These are phyloP conservation scores for Trichoderma sp. DNA, from an alignment of 2,329 filamentous ascomycete species.

Conservation along the genomic window DNA sequence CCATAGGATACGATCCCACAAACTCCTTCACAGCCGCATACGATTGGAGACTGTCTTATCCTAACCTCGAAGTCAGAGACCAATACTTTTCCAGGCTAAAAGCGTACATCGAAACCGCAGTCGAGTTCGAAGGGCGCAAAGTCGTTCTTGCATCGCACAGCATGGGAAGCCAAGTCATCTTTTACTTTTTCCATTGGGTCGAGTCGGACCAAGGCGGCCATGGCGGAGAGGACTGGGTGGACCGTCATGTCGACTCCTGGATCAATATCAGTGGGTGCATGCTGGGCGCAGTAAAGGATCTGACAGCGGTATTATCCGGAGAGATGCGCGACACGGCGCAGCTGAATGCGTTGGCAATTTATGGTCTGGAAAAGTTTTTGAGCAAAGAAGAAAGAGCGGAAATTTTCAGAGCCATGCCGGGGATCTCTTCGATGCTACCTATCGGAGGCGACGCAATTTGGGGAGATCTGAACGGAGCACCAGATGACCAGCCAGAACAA, in stretches of 20 bases:
- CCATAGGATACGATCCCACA: conserved; percentile 90
- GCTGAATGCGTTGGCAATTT: conserved; percentile 93
- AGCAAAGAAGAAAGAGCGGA: conserved; percentile 88
- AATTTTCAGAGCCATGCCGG: conserved; percentile 95
- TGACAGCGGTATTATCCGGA: conserved; percentile 88
- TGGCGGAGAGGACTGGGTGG: conserved; percentile 87
- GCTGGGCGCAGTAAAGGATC: conserved; percentile 89
- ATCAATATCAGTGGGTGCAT: conserved; percentile 98
- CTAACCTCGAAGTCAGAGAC: conserved; percentile 86
- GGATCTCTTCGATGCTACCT: conserved; percentile 93
- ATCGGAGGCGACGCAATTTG: conserved; percentile 94
- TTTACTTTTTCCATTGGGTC: conserved; percentile 82
- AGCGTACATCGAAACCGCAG: conserved; percentile 83
- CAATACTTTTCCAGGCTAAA: conserved; percentile 94
- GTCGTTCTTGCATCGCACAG: conserved; percentile 88
- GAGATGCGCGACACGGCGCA: conserved; percentile 99
- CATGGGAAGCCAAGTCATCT: conserved; percentile 95
- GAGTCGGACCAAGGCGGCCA: conserved; percentile 76
- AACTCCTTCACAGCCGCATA: conserved; percentile 73
- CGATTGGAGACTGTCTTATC: conserved; percentile 91
- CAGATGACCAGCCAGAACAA: conserved; percentile 80
- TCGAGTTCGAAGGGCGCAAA: conserved; percentile 74
- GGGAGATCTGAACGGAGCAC: conserved; percentile 86
- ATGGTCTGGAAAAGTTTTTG: conserved; percentile 94
- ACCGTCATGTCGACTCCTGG: conserved; percentile 88